phyloP scores from a whole-genome alignment of 2,329 filamentous ascomycete species.

The Bipolaris zeicola region DNA sequence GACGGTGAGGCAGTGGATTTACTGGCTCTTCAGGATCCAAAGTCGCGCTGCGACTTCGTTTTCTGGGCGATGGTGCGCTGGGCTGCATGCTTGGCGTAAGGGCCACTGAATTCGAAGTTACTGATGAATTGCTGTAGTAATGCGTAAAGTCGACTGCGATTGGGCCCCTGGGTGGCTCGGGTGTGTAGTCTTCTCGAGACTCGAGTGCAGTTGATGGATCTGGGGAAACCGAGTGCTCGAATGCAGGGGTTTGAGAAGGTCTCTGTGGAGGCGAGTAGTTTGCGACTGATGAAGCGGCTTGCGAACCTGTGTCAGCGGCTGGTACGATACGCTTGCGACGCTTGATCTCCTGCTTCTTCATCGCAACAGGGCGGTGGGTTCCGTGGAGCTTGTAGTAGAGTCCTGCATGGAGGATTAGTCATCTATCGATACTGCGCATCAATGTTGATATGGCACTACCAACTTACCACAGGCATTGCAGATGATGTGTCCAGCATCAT shows the following conservation, averaged over 20 bases:
- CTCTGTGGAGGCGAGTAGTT: conserved; percentile 39
- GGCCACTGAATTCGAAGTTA: conserved; percentile 21
- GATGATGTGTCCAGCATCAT: conserved; percentile 93
- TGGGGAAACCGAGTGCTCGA: conserved; percentile 44
- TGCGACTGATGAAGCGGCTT: conserved; percentile 35
- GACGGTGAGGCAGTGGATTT: conserved; percentile 37
- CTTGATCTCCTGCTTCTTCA: conserved; percentile 99
- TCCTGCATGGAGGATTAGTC: conserved; percentile 59
- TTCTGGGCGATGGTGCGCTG: conserved; percentile 37
- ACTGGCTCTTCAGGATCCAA: conserved; percentile 36
- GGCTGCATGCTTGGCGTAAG: conserved; percentile 23
- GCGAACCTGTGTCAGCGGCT: conserved; percentile 59
- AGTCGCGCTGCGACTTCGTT: conserved; percentile 46
- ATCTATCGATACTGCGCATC: not conserved
- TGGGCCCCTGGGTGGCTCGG: conserved; percentile 36
- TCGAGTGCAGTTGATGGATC: conserved; percentile 40
- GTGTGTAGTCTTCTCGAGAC: conserved; percentile 35
- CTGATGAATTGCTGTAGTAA: conserved; percentile 30
- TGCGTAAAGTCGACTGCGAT: conserved; percentile 47
- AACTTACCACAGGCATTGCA: conserved; percentile 95
- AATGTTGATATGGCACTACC: not conserved
- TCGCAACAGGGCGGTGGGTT: conserved; percentile 89
- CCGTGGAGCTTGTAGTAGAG: conserved; percentile 97
- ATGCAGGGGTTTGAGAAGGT: conserved; percentile 35
- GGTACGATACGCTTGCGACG: conserved; percentile 93